Evolutionary conservation across 169 alveolate species (phyloP).

Genomic region (Eimeria zaria): DNA sequence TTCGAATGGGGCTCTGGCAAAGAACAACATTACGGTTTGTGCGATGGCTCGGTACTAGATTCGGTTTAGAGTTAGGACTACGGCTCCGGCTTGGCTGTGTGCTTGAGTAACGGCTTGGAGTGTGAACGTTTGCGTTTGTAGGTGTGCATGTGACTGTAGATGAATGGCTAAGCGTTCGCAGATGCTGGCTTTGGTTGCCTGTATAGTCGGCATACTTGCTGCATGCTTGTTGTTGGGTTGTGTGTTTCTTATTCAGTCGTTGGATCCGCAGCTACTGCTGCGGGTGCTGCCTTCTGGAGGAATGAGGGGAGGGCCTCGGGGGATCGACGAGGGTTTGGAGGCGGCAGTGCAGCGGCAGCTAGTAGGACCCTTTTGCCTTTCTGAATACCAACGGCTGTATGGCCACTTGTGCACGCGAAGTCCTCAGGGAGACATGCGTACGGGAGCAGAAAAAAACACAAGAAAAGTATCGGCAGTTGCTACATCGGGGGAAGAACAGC

Average conservation of each 20-base stretch:
- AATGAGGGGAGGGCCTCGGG: constrained; percentile 50
- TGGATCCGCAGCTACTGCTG: constrained; percentile 82
- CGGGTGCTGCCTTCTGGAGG: constrained; percentile 78
- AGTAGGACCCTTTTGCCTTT: constrained; percentile 61
- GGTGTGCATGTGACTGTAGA: neutral
- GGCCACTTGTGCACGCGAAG: constrained; percentile 74
- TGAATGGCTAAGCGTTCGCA: neutral
- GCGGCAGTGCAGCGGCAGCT: constrained; percentile 73
- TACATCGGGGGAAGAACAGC: neutral
- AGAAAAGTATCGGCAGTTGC: neutral
- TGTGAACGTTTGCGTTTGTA: neutral
- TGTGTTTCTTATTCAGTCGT: neutral
- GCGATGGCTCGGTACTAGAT: neutral
- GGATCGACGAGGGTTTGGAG: constrained; percentile 71
- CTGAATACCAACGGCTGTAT: constrained; percentile 31
- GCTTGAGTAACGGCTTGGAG: neutral
- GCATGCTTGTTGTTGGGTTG: neutral
- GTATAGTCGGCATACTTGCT: neutral
- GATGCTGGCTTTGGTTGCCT: neutral
- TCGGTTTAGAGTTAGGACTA: neutral
- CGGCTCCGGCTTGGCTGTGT: neutral
- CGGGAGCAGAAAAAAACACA: neutral
- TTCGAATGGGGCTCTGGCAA: neutral
- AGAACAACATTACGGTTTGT: neutral
- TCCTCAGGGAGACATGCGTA: neutral